Base-by-base conservation (phyloP, 2,329 filamentous ascomycete species). In the Pleomassaria siparia region DNA sequence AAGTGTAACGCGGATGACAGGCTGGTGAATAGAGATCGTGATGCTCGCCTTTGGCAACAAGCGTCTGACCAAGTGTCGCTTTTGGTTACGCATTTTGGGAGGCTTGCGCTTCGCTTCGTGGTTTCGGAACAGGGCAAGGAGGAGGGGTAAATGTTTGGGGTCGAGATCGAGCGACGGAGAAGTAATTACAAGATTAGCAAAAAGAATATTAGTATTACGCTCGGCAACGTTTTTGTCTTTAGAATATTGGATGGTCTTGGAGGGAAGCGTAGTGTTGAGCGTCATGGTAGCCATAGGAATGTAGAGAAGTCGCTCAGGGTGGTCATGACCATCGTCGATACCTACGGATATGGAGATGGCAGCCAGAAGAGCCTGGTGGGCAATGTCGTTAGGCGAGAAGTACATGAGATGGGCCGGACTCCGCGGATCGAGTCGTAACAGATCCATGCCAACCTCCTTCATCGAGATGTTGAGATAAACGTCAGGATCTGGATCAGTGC, bases 331-430 rank as follows among this genome's bases (percentile, higher is more conserved):
- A 66, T 96, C 91, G 62, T 96, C 91, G 28, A 99, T 79, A 30
- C 91, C 94, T 47, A 97, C 80, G 0, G 92, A 92, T 46, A 99
- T 88, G 1, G 94, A 96, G 32, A 99, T 84, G 3, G 91, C 94
- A 15, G 92, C 94, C 18, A 94, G 81, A 28, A 99, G 79, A 10
- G 91, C 94, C 76, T 99, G 92, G 69, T 99, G 94, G 11, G 94
- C 94, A 62, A 96, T 85, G 66, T 96, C 94, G 52, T 90, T 87
- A 18, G 87, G 84, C 2, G 91, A 89, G 66, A 99, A 99, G 72
- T 99, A 97, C 94, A 97, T 99, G 54, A 94, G 85, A 76, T 99
- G 94, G 0, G 92, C 91, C 1, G 94, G 91, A 13, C 91, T 96
- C 61, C 89, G 92, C 33, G 89, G 87, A 67, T 99, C 92, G 45